A percentile compares a stretch with the other conserved stretches of the same genome.
Evolutionary conservation across 345 rosid species (phyloP).

Genomic region (Acer yangbiense): DNA sequence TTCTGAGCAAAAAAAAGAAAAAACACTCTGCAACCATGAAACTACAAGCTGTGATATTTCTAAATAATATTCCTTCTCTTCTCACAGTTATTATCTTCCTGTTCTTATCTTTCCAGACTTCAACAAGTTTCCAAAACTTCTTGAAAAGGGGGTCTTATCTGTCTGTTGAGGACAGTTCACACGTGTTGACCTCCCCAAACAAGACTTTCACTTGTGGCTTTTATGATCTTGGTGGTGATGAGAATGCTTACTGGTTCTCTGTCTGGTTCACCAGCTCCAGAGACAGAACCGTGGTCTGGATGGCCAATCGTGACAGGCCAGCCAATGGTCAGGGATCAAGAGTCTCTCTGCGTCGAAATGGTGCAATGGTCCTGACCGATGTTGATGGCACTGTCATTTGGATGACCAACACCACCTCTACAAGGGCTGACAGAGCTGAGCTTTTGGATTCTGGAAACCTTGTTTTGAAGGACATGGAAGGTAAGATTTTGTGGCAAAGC

Average conservation of each 20-base stretch:
- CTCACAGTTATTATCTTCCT: conserved; percentile 1
- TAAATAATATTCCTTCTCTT: background rate
- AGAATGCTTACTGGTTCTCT: conserved; percentile 45
- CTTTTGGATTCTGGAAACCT: conserved; percentile 48
- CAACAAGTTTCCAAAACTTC: conserved; percentile 12
- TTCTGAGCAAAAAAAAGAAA: too few relatives aligned
- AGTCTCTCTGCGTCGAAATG: conserved; percentile 28
- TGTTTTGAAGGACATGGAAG: conserved; percentile 23
- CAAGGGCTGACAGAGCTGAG: conserved; percentile 26
- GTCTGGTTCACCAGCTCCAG: conserved; percentile 43
- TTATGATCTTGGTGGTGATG: conserved; percentile 24
- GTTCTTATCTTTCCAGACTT: conserved; percentile 7
- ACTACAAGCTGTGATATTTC: background rate
- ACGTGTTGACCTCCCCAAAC: conserved; percentile 32
- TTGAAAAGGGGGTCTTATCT: conserved; percentile 32
- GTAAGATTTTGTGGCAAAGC: conserved; percentile 44
- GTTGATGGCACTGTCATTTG: conserved; percentile 34
- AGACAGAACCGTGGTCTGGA: too few relatives aligned
- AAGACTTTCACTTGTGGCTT: conserved; percentile 51
- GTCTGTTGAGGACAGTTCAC: conserved; percentile 28
- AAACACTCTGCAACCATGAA: background rate
- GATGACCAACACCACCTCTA: conserved; percentile 34
- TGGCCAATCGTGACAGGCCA: conserved; percentile 9
- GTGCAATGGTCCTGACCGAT: conserved; percentile 39
- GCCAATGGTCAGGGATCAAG: conserved; percentile 45